Percentiles rank a stretch among this genome's conserved stretches.
Evolutionary conservation across 2,329 filamentous ascomycete genomes (phyloP).

Genomic region (Botrytis cinerea): DNA sequence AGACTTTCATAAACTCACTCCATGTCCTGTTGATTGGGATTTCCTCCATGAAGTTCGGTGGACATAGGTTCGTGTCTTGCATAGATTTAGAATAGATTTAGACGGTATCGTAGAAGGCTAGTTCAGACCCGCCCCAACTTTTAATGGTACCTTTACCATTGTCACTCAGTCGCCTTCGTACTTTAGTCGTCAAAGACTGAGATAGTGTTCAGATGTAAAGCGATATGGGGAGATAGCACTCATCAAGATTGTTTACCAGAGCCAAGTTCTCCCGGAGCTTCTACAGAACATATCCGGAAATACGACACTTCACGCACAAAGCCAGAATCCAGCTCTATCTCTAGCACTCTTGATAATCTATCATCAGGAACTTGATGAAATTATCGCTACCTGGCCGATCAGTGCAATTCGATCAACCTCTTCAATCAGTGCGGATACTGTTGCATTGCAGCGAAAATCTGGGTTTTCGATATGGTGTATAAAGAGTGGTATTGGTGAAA

Average conservation of each 20-base stretch:
- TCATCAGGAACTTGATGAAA: neutral
- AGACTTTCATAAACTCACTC: neutral
- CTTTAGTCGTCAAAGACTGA: fast-evolving
- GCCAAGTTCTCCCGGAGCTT: neutral
- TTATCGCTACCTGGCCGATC: neutral
- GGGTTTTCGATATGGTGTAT: neutral
- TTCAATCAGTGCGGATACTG: neutral
- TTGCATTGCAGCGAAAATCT: neutral
- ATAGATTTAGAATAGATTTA: fast-evolving
- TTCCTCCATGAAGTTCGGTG: neutral
- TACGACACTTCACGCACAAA: neutral
- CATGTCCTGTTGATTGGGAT: neutral
- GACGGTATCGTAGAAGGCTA: neutral
- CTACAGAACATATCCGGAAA: neutral
- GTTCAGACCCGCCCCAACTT: neutral
- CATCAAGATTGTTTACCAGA: neutral
- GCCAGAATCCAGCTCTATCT: neutral
- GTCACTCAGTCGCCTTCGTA: neutral
- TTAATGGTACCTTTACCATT: neutral
- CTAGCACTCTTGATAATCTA: neutral
- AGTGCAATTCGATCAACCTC: neutral
- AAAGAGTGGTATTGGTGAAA: neutral
- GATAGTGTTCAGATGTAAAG: neutral
- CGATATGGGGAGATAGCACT: neutral
- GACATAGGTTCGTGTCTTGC: neutral